phyloP scores from a whole-genome alignment of 2,329 filamentous ascomycete genomes.

The Monosporascus cannonballus region DNA sequence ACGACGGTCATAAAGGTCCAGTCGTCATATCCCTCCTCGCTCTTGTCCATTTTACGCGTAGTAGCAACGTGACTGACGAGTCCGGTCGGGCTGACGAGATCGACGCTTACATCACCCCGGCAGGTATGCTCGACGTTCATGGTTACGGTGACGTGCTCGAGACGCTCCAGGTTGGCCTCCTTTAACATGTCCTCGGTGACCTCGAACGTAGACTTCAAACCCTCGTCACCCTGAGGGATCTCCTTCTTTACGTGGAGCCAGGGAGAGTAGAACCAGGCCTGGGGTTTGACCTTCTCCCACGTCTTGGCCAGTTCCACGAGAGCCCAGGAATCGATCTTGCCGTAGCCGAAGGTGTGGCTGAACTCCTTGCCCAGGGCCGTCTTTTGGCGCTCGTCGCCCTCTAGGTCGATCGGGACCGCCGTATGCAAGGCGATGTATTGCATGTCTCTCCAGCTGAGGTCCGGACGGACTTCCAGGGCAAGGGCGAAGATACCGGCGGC shows the following conservation, averaged over 20 bases:
- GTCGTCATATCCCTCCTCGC: constrained; percentile 69
- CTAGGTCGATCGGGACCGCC: constrained; percentile 71
- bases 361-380: constrained; percentile 79
- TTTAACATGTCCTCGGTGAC: constrained; percentile 77
- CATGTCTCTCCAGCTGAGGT: constrained; percentile 88
- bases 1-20: constrained; percentile 99
- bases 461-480: constrained; percentile 76
- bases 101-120: constrained; percentile 87
- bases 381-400: constrained; percentile 70
- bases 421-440: constrained; percentile 86
- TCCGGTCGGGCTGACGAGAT: constrained; percentile 77
- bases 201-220: constrained; percentile 73
- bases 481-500: constrained; percentile 90
- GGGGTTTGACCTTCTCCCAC: constrained; percentile 86
- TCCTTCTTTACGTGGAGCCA: constrained; percentile 84
- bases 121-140: constrained; percentile 91
- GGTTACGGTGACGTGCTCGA: constrained; percentile 94
- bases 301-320: constrained; percentile 80
- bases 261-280: constrained; percentile 89
- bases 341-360: constrained; percentile 93
- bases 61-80: constrained; percentile 80
- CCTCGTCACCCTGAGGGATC: constrained; percentile 79
- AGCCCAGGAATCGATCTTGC: constrained; percentile 83
- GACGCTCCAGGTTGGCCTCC: constrained; percentile 71
- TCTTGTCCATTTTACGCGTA: constrained; percentile 63